A percentile compares a stretch with the other conserved stretches of the same genome.
phyloP scores from a whole-genome alignment of 139 green algal genomes.

The Pleodorina starrii region DNA sequence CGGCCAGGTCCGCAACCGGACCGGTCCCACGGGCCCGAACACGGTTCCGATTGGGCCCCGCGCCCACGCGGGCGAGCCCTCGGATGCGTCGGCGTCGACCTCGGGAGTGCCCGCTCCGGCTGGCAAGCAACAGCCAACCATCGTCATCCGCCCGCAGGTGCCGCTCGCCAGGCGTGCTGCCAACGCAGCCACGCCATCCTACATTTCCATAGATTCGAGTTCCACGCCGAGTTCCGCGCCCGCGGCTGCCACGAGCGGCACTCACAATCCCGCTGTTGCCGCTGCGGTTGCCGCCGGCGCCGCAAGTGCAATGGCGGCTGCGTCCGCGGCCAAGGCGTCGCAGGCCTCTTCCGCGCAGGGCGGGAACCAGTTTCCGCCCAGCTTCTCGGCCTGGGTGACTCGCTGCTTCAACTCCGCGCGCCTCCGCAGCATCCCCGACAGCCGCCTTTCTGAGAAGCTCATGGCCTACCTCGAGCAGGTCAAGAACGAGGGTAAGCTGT shows the following conservation, averaged over 20 bases:
- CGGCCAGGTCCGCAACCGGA: background rate
- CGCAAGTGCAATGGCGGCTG: background rate
- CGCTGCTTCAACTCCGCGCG: conserved; percentile 60
- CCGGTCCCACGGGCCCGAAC: conserved; percentile 6
- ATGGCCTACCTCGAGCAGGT: conserved; percentile 57
- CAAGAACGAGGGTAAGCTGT: conserved; percentile 53
- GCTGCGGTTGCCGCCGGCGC: conserved; percentile 2
- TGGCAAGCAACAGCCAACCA: background rate
- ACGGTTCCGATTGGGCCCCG: conserved; percentile 7
- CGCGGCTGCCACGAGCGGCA: background rate
- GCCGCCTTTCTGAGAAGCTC: conserved; percentile 46
- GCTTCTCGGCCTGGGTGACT: conserved; percentile 56
- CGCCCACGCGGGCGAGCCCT: background rate
- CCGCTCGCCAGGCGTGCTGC: background rate
- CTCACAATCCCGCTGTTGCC: background rate
- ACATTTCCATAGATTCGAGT: conserved; percentile 21
- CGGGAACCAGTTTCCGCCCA: background rate
- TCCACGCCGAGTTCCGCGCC: background rate
- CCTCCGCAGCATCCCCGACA: conserved; percentile 20
- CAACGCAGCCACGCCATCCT: background rate
- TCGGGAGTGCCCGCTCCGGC: background rate
- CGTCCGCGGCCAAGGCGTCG: background rate
- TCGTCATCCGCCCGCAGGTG: conserved; percentile 35
- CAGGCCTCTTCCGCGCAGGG: background rate
- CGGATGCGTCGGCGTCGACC: background rate